Base-by-base conservation (phyloP, 305 asterid species). In the Plantago coronopus region DNA sequence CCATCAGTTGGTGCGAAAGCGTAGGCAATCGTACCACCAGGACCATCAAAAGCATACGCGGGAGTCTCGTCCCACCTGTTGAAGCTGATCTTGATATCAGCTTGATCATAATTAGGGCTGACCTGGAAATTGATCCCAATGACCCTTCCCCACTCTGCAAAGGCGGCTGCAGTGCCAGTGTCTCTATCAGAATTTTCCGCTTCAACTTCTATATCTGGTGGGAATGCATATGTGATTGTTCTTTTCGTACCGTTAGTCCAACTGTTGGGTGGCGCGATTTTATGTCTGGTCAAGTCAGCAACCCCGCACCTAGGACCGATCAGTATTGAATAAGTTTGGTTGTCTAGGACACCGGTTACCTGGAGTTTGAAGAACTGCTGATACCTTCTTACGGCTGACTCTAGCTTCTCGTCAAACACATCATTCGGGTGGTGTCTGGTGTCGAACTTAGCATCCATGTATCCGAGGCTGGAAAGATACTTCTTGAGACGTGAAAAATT, bases 61-160 rank as follows among this genome's bases (percentile, higher is more conserved):
- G 78, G 81, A 1, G 71, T 76, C 7, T 75, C 81, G n/a, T 66
- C 66, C 58, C 64, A 5, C 0, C 1, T 0, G 31, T 59, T 42
- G 22, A 74, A 76, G 40, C 74, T 68, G 23, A 71, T 71, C 59
- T 68, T 68, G 7, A 79, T 51, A 17, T 79, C 73, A 14, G 81
- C 81, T 3, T 8, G 18, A 5, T 55, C 19, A 54, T 61, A 69
- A 44, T 57, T 4, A 0, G 8, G 9, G 1, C 16, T 67, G 37
- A 53, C 40, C 0, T 17, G 37, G 47, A 75, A 66, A 1, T 2
- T 55, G 20, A 75, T 63, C 4, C 29, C 51, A 2, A 67, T 1
- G 2, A 15, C 47, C 6, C 12, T 2, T 8, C 64, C 57, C 79
- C 79, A 74, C 13, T 51, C 0, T 0, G 6, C 17, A 0, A 64